Evolutionary conservation across 169 alveolate genomes (phyloP).

Genomic region (Plasmodium vinckei): DNA sequence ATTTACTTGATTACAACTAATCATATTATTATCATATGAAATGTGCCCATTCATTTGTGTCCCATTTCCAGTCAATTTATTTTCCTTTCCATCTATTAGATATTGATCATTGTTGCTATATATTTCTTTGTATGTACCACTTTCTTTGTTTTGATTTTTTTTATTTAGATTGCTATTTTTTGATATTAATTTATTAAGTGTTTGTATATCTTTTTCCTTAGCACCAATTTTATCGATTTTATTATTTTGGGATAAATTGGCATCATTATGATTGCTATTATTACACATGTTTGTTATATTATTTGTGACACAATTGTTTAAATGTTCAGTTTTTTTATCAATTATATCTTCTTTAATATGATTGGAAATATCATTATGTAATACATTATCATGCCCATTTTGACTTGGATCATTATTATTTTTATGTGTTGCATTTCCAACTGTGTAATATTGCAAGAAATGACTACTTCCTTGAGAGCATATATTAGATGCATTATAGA

Average conservation of each 20-base stretch:
- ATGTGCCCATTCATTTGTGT: too few species aligned
- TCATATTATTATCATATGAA: too few species aligned
- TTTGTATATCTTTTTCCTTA: conserved; percentile 5
- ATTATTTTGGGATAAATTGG: neutral
- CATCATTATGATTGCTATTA: neutral
- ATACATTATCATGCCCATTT: neutral
- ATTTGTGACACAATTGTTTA: neutral
- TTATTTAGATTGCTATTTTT: conserved; percentile 3
- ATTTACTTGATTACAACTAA: too few species aligned
- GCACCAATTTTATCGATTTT: neutral
- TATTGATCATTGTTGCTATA: neutral
- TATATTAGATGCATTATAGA: conserved; percentile 12
- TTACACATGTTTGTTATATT: neutral
- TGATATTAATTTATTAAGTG: conserved; percentile 17
- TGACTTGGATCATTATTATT: neutral
- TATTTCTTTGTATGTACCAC: neutral
- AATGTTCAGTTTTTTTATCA: neutral
- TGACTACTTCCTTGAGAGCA: conserved; percentile 1
- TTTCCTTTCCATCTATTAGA: neutral
- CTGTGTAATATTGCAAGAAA: too few species aligned
- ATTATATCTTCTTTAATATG: neutral
- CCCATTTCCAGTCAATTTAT: neutral
- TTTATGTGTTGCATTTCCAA: neutral
- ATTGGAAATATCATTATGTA: neutral
- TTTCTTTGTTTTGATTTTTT: neutral